phyloP scores from a whole-genome alignment of 1,139 yeast genomes.

The Sugiyamaella pinicola region DNA sequence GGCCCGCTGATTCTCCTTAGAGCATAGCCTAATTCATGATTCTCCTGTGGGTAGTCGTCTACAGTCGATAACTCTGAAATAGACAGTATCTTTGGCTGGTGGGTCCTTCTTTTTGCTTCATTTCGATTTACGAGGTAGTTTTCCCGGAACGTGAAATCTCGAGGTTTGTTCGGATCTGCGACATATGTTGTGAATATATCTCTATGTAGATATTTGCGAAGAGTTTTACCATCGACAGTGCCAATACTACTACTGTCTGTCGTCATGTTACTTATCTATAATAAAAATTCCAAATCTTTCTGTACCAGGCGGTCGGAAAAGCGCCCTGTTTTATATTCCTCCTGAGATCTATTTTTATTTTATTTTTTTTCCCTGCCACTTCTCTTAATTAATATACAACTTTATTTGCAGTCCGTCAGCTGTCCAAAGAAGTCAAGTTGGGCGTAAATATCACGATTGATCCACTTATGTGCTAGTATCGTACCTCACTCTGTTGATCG shows the following conservation, averaged over 20 bases:
- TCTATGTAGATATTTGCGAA: slow-evolving; percentile 37
- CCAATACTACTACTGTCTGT: neutral
- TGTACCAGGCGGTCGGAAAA: neutral
- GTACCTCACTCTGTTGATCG: neutral
- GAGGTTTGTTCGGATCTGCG: slow-evolving; percentile 28
- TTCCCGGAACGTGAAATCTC: slow-evolving; percentile 30
- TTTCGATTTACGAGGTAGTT: slow-evolving; percentile 35
- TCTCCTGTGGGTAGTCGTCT: slow-evolving; percentile 2
- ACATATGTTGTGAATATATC: slow-evolving; percentile 38
- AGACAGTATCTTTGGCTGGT: slow-evolving; percentile 6
- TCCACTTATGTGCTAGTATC: slow-evolving; percentile 12
- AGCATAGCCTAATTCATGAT: slow-evolving; percentile 18
- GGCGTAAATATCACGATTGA: neutral
- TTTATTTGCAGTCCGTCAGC: slow-evolving; percentile 1
- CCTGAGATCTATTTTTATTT: neutral
- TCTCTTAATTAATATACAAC: neutral
- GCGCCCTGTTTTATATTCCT: neutral
- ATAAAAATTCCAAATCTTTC: neutral
- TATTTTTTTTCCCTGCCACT: neutral
- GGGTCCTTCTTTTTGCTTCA: slow-evolving; percentile 9
- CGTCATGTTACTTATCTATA: neutral
- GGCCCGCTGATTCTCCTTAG: slow-evolving; percentile 16
- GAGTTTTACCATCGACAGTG: neutral
- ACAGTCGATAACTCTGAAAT: slow-evolving; percentile 10
- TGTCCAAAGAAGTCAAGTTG: slow-evolving; percentile 9